Evolutionary conservation across 2,329 filamentous ascomycete genomes (phyloP).

Genomic region (Cercospora sojina): DNA sequence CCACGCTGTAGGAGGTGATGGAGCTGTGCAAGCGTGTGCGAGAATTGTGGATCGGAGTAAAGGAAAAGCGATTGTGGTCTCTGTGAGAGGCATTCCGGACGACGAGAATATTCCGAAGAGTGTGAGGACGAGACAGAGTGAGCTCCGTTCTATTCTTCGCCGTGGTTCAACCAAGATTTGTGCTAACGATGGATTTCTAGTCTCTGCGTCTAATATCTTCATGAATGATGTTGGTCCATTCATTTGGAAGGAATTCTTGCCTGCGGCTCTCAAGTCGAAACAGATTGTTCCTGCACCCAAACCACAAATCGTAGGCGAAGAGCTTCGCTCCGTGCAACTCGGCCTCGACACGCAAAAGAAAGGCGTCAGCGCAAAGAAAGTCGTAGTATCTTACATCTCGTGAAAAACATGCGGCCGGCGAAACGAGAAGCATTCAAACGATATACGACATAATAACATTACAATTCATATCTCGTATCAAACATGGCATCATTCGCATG

Average conservation of each 20-base stretch:
- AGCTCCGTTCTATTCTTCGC: conserved; percentile 6
- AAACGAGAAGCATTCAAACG: background rate
- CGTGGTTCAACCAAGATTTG: background rate
- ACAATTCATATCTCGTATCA: background rate
- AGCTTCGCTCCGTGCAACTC: conserved; percentile 40
- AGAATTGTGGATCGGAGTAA: conserved; percentile 30
- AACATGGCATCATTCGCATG: background rate
- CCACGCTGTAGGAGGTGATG: conserved; percentile 32
- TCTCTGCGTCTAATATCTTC: conserved; percentile 28
- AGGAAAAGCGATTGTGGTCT: conserved; percentile 36
- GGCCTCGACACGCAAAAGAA: conserved; percentile 41
- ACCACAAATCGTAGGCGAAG: conserved; percentile 40
- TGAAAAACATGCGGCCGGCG: background rate
- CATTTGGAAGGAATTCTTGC: conserved; percentile 35
- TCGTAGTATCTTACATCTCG: conserved; percentile 35
- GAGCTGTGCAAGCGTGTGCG: conserved; percentile 31
- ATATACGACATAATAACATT: background rate
- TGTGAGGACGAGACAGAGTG: conserved; percentile 32
- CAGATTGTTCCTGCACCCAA: conserved; percentile 37
- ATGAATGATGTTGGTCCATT: conserved; percentile 30
- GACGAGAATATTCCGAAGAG: conserved; percentile 28
- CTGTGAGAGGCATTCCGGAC: conserved; percentile 28
- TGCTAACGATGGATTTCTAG: background rate
- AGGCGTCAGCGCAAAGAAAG: conserved; percentile 44
- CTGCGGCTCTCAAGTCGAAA: conserved; percentile 32